phyloP scores from a whole-genome alignment of 2,329 filamentous ascomycete genomes.

The Neoarthrinium moseri region DNA sequence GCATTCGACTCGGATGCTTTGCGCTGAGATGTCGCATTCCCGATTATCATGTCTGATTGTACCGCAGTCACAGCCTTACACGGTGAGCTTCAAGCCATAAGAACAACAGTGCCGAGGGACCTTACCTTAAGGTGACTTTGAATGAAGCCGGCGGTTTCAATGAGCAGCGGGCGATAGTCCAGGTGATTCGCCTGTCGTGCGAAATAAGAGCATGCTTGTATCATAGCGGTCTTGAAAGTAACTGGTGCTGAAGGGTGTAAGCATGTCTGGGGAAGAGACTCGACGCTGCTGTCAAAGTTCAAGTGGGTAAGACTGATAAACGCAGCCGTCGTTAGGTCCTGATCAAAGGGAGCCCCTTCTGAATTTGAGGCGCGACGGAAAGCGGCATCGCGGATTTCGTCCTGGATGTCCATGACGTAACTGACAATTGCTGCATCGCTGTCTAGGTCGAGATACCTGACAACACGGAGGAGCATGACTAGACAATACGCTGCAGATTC shows the following conservation, averaged over 20 bases:
- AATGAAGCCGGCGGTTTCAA: conserved; percentile 55
- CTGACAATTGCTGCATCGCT: conserved; percentile 64
- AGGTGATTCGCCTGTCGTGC: conserved; percentile 48
- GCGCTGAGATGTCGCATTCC: conserved; percentile 36
- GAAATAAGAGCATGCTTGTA: conserved; percentile 64
- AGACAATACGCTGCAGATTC: conserved; percentile 67
- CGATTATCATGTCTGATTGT: conserved; percentile 35
- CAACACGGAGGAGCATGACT: conserved; percentile 60
- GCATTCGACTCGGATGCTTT: conserved; percentile 36
- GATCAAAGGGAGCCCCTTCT: conserved; percentile 54
- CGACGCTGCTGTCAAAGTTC: conserved; percentile 57
- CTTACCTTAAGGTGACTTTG: conserved; percentile 55
- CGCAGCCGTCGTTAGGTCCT: conserved; percentile 64
- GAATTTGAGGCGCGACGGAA: conserved; percentile 52
- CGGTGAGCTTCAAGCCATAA: conserved; percentile 6
- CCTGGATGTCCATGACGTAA: conserved; percentile 68
- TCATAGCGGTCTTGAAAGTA: conserved; percentile 60
- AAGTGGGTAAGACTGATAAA: conserved; percentile 65
- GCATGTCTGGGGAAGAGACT: conserved; percentile 55
- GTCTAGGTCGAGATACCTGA: conserved; percentile 62
- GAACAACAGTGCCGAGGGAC: background rate
- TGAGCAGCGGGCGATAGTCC: conserved; percentile 55
- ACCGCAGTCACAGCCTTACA: conserved; percentile 36
- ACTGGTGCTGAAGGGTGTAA: conserved; percentile 55
- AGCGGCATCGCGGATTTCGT: conserved; percentile 65